Evolutionary conservation across 371 early-diverging fungal genomes (phyloP), one percentile per base, ranked within the genome.

Genomic region (Parasitella parasitica): DNA sequence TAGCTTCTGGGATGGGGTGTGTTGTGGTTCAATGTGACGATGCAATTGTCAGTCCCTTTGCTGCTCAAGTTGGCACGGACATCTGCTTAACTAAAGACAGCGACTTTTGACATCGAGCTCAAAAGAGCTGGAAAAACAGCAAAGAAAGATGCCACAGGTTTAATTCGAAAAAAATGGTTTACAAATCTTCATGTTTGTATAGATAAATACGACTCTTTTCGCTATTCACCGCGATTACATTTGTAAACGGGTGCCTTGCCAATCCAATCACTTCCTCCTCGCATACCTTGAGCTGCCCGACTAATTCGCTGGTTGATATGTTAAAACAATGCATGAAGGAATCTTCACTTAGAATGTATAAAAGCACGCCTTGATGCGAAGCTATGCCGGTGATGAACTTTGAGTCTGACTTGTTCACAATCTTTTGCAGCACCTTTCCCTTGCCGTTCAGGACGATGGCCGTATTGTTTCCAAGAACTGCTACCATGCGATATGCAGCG

Each of bases 331-430:
- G 85, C 60, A 92, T 62, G 0, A 63, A 62, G 0, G 86, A 80
- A 41, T 84, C 84, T 67, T 92, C 92, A 2, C 83, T 80, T 2
- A 92, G 78, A 32, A 84, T 84, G 69, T 93, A 90, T 1, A 92
- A 71, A 60, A 85, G 84, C 54, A 89, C 86, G 12, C 94, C 92
- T 53, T 89, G 88, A 6, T 93, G 87, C 4, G 92, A 90, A 4
- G 90, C 59, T 6, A 83, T 72, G 1, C 80, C 89, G 16, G 85
- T 69, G 7, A 90, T 68, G 54, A 92, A 89, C 20, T 89, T 91
- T 0, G 77, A 72, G 13, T 70, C 65, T 6, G 72, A 43, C 18
- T 77, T 71, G 18, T 71, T 70, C 15, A 77, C 69, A 1, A 79
- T 66, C 0, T 75, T 59, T 38, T 73, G 75, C 16, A 79, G 64